phyloP scores from a whole-genome alignment of 306 rosid genomes.

The Sicyos baderoa region DNA sequence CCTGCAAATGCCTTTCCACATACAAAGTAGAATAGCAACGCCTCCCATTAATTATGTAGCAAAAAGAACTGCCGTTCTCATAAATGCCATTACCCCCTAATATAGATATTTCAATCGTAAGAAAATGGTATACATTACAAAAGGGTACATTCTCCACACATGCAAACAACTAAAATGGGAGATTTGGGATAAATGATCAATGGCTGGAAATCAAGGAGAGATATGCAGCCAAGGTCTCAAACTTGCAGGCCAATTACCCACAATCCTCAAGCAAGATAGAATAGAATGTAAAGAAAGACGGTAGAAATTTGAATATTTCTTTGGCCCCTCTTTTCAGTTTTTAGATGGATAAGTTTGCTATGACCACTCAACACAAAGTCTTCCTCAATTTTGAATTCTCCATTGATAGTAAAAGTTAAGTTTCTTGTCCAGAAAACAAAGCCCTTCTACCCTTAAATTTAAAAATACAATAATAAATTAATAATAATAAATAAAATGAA shows the following conservation, averaged over 20 bases:
- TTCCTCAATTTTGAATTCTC: neutral
- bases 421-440: neutral
- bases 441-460: neutral
- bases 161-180: constrained; percentile 1
- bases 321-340: neutral
- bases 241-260: neutral
- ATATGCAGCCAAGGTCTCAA: neutral
- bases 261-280: neutral
- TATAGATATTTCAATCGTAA: neutral
- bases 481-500: too few relatives aligned
- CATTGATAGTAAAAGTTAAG: neutral
- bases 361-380: neutral
- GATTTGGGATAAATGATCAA: neutral
- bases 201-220: neutral
- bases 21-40: neutral
- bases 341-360: neutral
- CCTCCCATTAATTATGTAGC: neutral
- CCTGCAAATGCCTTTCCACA: neutral
- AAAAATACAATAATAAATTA: neutral
- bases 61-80: neutral
- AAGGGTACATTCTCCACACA: constrained; percentile 3
- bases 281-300: neutral
- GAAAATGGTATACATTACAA: constrained; percentile 2
- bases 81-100: neutral
- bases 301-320: too few relatives aligned